Evolutionary conservation across 1,284 basidiomycete species (phyloP).

Genomic region (Inonotus obliquus): DNA sequence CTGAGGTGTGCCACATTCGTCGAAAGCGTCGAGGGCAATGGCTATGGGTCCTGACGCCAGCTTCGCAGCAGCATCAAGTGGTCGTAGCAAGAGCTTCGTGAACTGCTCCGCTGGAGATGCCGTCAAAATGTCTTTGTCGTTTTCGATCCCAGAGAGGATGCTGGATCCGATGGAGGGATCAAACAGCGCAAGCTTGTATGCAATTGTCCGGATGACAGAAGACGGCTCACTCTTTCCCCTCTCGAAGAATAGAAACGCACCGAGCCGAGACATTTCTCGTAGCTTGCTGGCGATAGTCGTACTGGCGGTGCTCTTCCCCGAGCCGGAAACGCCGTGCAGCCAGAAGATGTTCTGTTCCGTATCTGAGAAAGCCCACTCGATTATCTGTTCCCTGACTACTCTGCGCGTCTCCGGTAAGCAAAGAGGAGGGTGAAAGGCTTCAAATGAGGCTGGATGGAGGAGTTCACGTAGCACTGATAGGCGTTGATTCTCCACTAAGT

Average conservation of each 20-base stretch:
- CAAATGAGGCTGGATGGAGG: background rate
- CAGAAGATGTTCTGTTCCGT: background rate
- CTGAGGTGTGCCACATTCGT: constrained; percentile 12
- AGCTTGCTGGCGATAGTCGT: background rate
- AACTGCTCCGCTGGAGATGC: background rate
- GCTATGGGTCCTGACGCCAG: background rate
- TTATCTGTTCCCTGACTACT: background rate
- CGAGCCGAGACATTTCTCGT: background rate
- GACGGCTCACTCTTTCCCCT: constrained; percentile 17
- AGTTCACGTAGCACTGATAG: no score
- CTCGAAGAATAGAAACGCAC: constrained; percentile 19
- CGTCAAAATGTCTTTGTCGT: background rate
- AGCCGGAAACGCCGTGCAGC: background rate
- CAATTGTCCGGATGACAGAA: constrained; percentile 21
- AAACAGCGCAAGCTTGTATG: constrained; percentile 20
- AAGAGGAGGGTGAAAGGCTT: background rate
- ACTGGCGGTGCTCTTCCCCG: background rate
- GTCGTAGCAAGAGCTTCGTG: background rate
- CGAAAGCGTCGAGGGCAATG: constrained; percentile 7
- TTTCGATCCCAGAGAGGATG: background rate
- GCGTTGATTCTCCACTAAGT: no score
- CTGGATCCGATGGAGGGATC: constrained; percentile 8
- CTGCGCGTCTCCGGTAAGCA: background rate
- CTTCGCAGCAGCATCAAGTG: background rate
- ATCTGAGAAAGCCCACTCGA: background rate